Conservation (phyloP, 768 basidiomycete species). For the Lactifluus subvellereus region DNA sequence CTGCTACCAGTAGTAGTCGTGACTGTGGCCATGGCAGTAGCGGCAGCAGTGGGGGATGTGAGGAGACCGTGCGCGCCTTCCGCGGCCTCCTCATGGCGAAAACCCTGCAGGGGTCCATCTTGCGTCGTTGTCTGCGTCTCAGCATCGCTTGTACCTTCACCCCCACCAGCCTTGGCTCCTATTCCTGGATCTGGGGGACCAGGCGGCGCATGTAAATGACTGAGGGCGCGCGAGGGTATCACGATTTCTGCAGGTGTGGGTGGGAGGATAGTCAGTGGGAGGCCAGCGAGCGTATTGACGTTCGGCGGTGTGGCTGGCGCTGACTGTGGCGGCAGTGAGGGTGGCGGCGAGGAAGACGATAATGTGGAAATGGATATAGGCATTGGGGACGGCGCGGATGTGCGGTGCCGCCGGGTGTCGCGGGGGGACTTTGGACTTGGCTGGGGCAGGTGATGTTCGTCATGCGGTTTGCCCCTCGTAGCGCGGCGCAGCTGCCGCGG, state of each 20-base stretch:
- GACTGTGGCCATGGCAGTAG: not conserved
- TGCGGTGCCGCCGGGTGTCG: not conserved
- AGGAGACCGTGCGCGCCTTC: constrained; percentile 16
- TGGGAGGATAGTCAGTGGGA: constrained; percentile 5
- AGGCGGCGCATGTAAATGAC: not conserved
- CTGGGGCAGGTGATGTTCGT: not conserved
- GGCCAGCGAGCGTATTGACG: not conserved
- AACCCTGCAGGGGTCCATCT: not conserved
- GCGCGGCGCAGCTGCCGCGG: not conserved
- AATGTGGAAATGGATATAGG: not conserved
- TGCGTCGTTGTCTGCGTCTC: not conserved
- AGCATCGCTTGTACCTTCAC: not conserved
- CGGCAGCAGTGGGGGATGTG: not conserved
- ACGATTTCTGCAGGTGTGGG: not conserved
- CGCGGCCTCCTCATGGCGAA: constrained; percentile 13
- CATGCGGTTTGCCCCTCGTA: not conserved
- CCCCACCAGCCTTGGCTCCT: not conserved
- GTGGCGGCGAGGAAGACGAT: not conserved
- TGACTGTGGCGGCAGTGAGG: not conserved
- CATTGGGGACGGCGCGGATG: not conserved
- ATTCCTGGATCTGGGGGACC: not conserved
- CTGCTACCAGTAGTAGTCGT: not conserved
- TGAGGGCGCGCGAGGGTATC: constrained; percentile 6
- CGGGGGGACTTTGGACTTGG: not conserved
- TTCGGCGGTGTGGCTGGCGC: not conserved